A percentile compares a stretch with the other conserved stretches of the same genome.
These are phyloP conservation scores for Aureobasidium sp. DNA, from an alignment of 2,329 filamentous ascomycete genomes.

Conservation along the genomic window DNA sequence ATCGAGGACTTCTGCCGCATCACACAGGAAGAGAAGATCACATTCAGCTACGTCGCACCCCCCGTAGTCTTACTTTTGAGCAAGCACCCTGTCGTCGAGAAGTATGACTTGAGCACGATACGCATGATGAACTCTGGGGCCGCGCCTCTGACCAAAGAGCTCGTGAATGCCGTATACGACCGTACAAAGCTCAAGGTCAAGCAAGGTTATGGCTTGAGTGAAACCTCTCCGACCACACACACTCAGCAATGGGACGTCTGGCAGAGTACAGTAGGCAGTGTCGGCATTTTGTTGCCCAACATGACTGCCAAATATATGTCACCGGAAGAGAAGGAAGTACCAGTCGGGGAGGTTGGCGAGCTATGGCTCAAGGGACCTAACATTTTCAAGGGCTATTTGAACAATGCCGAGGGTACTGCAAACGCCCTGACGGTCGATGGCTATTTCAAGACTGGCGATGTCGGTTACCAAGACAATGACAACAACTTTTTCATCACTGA, in stretches of 20 bases:
- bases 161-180: conserved; percentile 67
- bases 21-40: conserved; percentile 67
- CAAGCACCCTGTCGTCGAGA: conserved; percentile 68
- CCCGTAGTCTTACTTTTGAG: conserved; percentile 73
- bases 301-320: conserved; percentile 76
- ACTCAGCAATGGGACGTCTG: conserved; percentile 65
- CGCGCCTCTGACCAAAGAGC: conserved; percentile 71
- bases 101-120: conserved; percentile 71
- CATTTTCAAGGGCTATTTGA: conserved; percentile 69
- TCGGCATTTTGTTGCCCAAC: conserved; percentile 70
- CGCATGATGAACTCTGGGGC: conserved; percentile 84
- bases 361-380: conserved; percentile 71
- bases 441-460: conserved; percentile 86
- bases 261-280: conserved; percentile 66
- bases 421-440: conserved; percentile 68
- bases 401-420: conserved; percentile 60
- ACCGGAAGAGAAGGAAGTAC: conserved; percentile 49
- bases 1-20: conserved; percentile 68
- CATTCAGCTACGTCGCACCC: conserved; percentile 74
- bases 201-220: conserved; percentile 85
- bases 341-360: conserved; percentile 50
- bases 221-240: conserved; percentile 74
- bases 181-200: conserved; percentile 74
- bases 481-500: conserved; percentile 89
- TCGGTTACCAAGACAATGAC: conserved; percentile 67